Base-by-base conservation (phyloP, 805 yeast genomes). In the Spathaspora gorwiae region DNA sequence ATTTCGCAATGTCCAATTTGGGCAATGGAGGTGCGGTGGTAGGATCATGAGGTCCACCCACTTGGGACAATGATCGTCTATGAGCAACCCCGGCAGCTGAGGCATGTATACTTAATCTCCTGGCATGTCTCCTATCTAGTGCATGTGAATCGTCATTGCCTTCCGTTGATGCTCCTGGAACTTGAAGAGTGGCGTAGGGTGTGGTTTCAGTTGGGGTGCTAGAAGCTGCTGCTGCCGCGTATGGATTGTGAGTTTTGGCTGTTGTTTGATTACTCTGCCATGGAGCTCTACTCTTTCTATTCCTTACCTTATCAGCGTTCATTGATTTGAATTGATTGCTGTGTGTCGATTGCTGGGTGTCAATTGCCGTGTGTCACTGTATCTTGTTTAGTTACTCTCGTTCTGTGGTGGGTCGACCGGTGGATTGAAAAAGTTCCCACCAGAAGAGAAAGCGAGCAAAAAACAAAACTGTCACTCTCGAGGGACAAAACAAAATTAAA, bases 251-350 rank as follows among this genome's bases (percentile, higher is more conserved):
- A 15, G 37, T 30, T 6, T 35, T 37, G 15, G 37, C n/a, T 3
- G 30, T 7, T 5, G 29, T 29, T 14, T 41, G 42, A 7, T 47
- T 38, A 12, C 40, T 47, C 52, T 62, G 73, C 75, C 75, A 71
- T 9, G 75, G 74, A 2, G 75, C 75, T 47, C 65, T 59, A 53
- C 73, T 68, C 53, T 70, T 70, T 9, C 75, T 59, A 48, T 68
- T 66, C 10, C 65, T 53, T 26, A 54, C 57, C 39, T 57, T 65
- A 14, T 60, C 65, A 44, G 54, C 53, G 34, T 65, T 67, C 73
- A 69, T 67, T 30, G 32, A n/a, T n/a, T n/a, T 29, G 3, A 3
- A 24, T 35, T 6, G 6, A 10, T 30, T 13, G 12, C 40, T 37
- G 35, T 12, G 13, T 12, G 35, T 27, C 24, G 29, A 14, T 36